These are phyloP conservation scores for Leccinum longicurvipes DNA, from an alignment of 768 basidiomycete genomes.

Conservation along the genomic window DNA sequence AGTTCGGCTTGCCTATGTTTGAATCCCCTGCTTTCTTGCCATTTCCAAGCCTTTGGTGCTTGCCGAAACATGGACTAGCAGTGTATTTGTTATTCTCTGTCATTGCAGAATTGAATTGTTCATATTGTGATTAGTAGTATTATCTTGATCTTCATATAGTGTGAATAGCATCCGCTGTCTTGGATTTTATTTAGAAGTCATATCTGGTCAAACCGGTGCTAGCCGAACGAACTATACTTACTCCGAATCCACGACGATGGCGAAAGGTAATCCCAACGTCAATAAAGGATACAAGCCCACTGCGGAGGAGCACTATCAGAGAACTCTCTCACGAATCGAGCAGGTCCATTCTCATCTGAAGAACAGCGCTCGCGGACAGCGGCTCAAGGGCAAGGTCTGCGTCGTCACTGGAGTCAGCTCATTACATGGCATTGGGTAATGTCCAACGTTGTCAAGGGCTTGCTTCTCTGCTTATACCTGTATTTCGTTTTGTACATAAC, in stretches of 20 bases:
- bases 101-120: slow-evolving; percentile 1
- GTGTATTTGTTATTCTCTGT: slow-evolving; percentile 7
- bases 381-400: slow-evolving; percentile 76
- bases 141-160: slow-evolving; percentile 2
- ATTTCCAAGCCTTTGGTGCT: slow-evolving; percentile 7
- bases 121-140: slow-evolving; percentile 5
- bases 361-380: slow-evolving; percentile 46
- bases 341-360: slow-evolving; percentile 68
- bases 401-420: slow-evolving; percentile 88
- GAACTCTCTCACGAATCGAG: slow-evolving; percentile 62
- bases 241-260: slow-evolving; percentile 12
- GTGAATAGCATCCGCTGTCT: not conserved
- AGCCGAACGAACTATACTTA: not conserved
- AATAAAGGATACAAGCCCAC: slow-evolving; percentile 12
- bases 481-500: slow-evolving; percentile 1
- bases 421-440: slow-evolving; percentile 82
- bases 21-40: slow-evolving; percentile 3
- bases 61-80: slow-evolving; percentile 12
- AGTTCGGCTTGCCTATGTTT: slow-evolving; percentile 5
- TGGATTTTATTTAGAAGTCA: not conserved
- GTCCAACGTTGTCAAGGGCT: slow-evolving; percentile 8
- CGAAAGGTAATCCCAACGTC: slow-evolving; percentile 9
- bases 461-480: slow-evolving; percentile 10
- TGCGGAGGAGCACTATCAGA: slow-evolving; percentile 52
- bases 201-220: not conserved